These are phyloP conservation scores for Casaregolazyma suthepensis DNA, from an alignment of 1,139 yeast species.

Conservation along the genomic window DNA sequence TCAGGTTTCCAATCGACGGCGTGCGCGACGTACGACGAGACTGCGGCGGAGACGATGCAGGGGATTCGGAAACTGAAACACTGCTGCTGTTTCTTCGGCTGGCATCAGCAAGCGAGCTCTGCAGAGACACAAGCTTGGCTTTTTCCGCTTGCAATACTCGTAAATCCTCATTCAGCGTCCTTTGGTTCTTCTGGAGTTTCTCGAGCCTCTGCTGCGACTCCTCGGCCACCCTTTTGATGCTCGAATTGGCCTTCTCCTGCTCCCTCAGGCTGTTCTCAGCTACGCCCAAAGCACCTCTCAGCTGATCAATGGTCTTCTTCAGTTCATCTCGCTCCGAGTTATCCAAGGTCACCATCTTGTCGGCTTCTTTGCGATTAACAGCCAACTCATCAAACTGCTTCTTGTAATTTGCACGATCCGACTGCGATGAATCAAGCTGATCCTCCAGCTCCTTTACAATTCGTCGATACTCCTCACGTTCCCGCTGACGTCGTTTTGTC, in stretches of 20 bases:
- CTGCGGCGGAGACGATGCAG: slow-evolving; percentile 2
- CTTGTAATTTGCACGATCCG: slow-evolving; percentile 25
- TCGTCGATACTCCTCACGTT: slow-evolving; percentile 34
- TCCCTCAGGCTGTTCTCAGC: slow-evolving; percentile 30
- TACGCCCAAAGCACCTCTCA: slow-evolving; percentile 24
- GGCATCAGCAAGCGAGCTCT: slow-evolving; percentile 3
- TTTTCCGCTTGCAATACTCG: slow-evolving; percentile 25
- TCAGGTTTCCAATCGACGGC: slow-evolving; percentile 5
- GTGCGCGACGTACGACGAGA: slow-evolving; percentile 8
- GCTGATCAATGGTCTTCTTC: slow-evolving; percentile 18
- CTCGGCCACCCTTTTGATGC: slow-evolving; percentile 31
- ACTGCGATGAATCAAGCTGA: slow-evolving; percentile 26
- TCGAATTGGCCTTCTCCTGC: slow-evolving; percentile 26
- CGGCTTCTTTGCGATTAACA: slow-evolving; percentile 23
- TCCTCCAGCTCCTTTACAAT: slow-evolving; percentile 29
- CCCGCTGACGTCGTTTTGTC: slow-evolving; percentile 46
- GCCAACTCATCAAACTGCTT: slow-evolving; percentile 22
- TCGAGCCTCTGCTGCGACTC: slow-evolving; percentile 33
- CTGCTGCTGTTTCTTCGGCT: slow-evolving; percentile 11
- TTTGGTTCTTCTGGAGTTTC: slow-evolving; percentile 49
- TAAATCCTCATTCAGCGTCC: slow-evolving; percentile 59
- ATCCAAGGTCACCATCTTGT: slow-evolving; percentile 23
- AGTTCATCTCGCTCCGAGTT: slow-evolving; percentile 27
- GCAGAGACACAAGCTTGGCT: slow-evolving; percentile 15
- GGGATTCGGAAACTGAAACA: not conserved